Base-by-base conservation (phyloP, 768 basidiomycete species). In the Gymnopilus junonius region DNA sequence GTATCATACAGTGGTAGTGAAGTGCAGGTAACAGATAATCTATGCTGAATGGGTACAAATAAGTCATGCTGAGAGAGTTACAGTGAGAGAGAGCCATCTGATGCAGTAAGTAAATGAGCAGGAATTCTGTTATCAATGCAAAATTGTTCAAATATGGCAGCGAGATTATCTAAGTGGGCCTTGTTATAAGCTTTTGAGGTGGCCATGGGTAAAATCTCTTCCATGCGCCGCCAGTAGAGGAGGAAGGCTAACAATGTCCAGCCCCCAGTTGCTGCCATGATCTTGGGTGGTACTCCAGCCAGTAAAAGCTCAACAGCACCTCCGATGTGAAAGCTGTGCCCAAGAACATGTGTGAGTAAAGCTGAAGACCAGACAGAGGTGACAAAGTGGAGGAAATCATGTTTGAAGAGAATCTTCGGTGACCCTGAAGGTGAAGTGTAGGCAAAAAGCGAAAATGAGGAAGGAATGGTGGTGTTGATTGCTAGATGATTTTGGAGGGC, bases 211-310 rank as follows among this genome's bases (percentile, higher is more conserved):
- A 70, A 55, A 21, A 72, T 65, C 17, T 67, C 65, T 10, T 70
- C 69, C 35, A 70, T 57, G 5, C 48, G 59, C 1, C 62, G 42
- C 77, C 75, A 76, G 39, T 78, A 79, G 2, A 64, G 46, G 0
- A 78, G 67, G 34, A 77, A 79, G 1, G 74, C 65, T 1, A 71
- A 61, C 0, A 75, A 77, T 0, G 71, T 68, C 77, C 75, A 78
- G 1, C 68, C 58, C 0, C 76, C 75, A 17, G 71, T 67, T 0
- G 64, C 60, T 4, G 72, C 70, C 2, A 78, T 73, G 1, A 75
- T 63, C 17, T 75, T 69, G 0, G 74, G 73, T 0, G 67, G 48
- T 0, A 78, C 70, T 0, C 74, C 70, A 0, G 61, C 37, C 0
- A 72, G 27, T 0, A 76, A 64, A 1, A 74, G 51, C 23, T 70